A percentile compares a stretch with the other conserved stretches of the same genome.
phyloP scores from a whole-genome alignment of 2,329 filamentous ascomycete species.

The Aspergillus sp. region DNA sequence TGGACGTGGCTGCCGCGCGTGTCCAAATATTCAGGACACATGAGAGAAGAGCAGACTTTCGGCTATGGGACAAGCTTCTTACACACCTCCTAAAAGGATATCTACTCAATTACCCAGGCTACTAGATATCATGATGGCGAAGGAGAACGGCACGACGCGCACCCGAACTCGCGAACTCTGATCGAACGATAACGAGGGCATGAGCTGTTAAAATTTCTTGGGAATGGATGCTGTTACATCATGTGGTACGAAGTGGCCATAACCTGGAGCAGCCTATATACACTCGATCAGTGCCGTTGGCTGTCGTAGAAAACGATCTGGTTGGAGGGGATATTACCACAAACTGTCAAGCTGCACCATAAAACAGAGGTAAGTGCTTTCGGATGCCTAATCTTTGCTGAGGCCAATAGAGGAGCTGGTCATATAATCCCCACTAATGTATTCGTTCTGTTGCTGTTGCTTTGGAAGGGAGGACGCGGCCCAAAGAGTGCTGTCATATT shows the following conservation, averaged over 20 bases:
- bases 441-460: no score
- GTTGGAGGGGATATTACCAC: not conserved
- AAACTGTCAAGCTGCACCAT: not conserved
- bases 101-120: not conserved
- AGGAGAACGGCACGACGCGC: not conserved
- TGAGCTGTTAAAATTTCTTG: not conserved
- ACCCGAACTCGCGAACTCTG: not conserved
- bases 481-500: no score
- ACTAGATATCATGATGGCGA: not conserved
- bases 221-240: not conserved
- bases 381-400: not conserved
- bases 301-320: not conserved
- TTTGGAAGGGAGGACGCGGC: no score
- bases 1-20: not conserved
- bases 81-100: not conserved
- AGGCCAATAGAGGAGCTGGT: not conserved
- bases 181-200: not conserved
- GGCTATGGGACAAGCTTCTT: not conserved
- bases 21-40: not conserved
- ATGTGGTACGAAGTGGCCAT: not conserved
- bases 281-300: not conserved
- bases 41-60: not conserved
- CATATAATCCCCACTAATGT: no score
- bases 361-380: not conserved
- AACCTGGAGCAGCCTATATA: not conserved